Base-by-base conservation (phyloP, 805 yeast species). In the Wickerhamiella australiensis region DNA sequence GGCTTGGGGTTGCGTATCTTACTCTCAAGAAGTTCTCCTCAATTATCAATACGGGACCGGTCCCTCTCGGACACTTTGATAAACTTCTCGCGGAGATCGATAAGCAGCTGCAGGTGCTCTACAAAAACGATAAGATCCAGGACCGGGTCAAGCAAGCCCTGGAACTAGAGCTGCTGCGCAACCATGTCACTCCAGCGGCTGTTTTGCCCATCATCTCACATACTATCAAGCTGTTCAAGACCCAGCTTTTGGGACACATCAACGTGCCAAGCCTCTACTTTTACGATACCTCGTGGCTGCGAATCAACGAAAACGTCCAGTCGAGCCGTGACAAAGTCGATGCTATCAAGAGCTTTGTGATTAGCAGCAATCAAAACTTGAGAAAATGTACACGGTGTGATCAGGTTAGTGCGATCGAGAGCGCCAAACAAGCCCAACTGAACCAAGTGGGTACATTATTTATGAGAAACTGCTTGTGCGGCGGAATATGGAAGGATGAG, bases 391-490 rank as follows among this genome's bases (percentile, higher is more conserved):
- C 72, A 21, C 65, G 82, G 45, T 78, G 84, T 60, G 80, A 79
- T 3, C 49, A 46, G 18, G 42, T 35, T 1, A 46, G 49, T 35
- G 49, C 49, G 11, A 37, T 46, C 13, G 43, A 46, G 37, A 46
- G 35, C 26, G 23, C 49, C 2, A 23, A 35, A 18, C 42, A 37
- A n/a, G 31, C 33, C 35, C 49, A 46, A 43, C 41, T 45, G n/a
- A 57, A 53, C 49, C 69, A 49, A 54, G 68, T 85, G 82, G 74
- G 82, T 0, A 68, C 77, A 66, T 79, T 81, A 1, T 80, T 78
- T 61, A 87, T 81, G 56, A 68, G 87, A 53, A 77, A 77, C 22
- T 84, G 94, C 64, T 67, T 83, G 31, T 84, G 94, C 63, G 92
- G 92, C 0, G 82, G 85, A 35, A 72, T 79, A 3, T 82, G 90